Conservation (phyloP, 2,329 filamentous ascomycete genomes). For the Fusarium liriodendri region DNA sequence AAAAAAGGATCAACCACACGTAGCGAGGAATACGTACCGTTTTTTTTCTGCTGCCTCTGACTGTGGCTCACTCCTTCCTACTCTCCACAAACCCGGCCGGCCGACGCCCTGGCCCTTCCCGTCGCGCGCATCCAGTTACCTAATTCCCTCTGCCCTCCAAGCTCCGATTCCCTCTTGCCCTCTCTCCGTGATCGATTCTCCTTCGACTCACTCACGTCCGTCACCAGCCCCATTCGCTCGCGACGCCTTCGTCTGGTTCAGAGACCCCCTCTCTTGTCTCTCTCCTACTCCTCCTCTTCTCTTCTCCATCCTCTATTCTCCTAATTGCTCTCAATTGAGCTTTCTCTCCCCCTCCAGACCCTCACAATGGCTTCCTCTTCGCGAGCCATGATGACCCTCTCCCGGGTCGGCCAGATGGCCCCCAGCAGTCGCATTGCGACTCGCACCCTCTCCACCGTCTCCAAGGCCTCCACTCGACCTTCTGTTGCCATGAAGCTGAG, state of each 20-base stretch:
- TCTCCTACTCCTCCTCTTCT: conserved; percentile 14
- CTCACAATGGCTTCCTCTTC: conserved; percentile 59
- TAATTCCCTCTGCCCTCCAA: conserved; percentile 34
- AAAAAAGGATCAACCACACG: conserved; percentile 1
- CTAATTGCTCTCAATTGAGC: conserved; percentile 43
- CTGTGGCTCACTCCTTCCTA: not conserved
- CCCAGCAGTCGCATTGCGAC: conserved; percentile 45
- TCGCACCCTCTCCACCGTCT: conserved; percentile 49
- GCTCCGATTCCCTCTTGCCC: conserved; percentile 34
- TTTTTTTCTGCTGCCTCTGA: conserved; percentile 24
- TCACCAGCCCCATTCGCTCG: conserved; percentile 31
- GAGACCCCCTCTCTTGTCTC: conserved; percentile 32
- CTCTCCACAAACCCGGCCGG: conserved; percentile 23
- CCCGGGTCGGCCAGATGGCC: conserved; percentile 47
- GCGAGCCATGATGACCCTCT: conserved; percentile 54
- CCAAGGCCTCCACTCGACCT: conserved; percentile 45
- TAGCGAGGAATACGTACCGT: not conserved
- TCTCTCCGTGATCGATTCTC: conserved; percentile 36
- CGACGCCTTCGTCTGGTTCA: conserved; percentile 36
- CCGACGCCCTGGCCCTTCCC: conserved; percentile 25
- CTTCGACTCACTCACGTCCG: conserved; percentile 38
- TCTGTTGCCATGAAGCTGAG: conserved; percentile 50
- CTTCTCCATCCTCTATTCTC: conserved; percentile 6
- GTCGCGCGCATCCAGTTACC: conserved; percentile 36
- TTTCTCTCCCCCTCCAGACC: conserved; percentile 30